Conservation (phyloP, 2,329 filamentous ascomycete genomes). For the Pseudocercospora crystallina region DNA sequence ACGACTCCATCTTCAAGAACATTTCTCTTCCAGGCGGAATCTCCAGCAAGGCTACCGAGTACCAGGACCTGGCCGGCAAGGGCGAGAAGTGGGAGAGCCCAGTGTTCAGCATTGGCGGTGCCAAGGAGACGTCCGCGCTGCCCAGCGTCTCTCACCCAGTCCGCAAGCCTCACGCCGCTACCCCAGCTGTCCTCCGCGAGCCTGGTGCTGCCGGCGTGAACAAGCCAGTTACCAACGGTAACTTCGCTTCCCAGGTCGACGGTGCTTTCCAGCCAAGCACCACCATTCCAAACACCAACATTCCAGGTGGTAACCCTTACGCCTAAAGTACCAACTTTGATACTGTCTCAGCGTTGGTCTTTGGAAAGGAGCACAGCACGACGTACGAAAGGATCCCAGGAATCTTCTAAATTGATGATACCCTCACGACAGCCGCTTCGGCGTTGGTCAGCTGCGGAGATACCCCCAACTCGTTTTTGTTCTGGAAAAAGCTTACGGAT, state of each 20-base stretch:
- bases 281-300: constrained; percentile 32
- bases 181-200: constrained; percentile 29
- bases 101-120: constrained; percentile 82
- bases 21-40: constrained; percentile 85
- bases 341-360: not conserved
- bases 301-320: constrained; percentile 4
- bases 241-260: constrained; percentile 45
- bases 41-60: constrained; percentile 90
- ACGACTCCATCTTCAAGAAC: constrained; percentile 89
- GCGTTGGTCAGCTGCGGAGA: constrained; percentile 23
- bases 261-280: constrained; percentile 31
- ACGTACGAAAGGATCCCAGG: too few species aligned
- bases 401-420: constrained; percentile 8
- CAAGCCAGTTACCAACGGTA: constrained; percentile 20
- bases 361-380: too few species aligned
- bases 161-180: constrained; percentile 59
- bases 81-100: constrained; percentile 94
- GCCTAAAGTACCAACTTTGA: constrained; percentile 22
- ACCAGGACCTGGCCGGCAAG: constrained; percentile 81
- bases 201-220: not conserved
- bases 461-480: constrained; percentile 25
- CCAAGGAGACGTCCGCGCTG: constrained; percentile 69
- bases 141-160: constrained; percentile 57
- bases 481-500: constrained; percentile 14
- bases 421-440: constrained; percentile 23